Evolutionary conservation across 2,329 filamentous ascomycete genomes (phyloP), one percentile per base, ranked within the genome.

Genomic region (Rasamsonia emersonii): DNA sequence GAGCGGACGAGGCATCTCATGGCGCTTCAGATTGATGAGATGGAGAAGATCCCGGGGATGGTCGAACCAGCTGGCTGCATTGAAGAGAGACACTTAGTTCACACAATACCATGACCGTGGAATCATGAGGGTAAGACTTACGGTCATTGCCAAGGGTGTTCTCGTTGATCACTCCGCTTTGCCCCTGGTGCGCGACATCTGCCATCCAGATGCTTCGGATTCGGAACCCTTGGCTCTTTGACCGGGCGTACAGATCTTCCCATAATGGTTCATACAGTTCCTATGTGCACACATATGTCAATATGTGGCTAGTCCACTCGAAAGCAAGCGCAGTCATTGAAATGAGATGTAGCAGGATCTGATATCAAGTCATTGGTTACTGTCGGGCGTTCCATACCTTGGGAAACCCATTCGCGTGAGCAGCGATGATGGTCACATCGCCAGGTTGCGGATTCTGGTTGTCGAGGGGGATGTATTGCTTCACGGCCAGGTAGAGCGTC

Each of bases 261-360:
- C 86, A 95, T 0, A 95, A 65, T 0, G 89, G 83, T 49, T 95
- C 88, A 52, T 95, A 95, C 2, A 95, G 61, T 66, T 96, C 89
- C 82, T 86, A 41, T 21, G 28, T 26, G 10, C 9, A 16, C 11
- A 6, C 13, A 28, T 27, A 1, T 13, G 14, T 28, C 24, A 28
- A 31, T 10, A 23, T 23, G 20, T n/a, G n/a, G n/a, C n/a, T n/a
- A n/a, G n/a, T n/a, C n/a, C n/a, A n/a, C n/a, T n/a, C n/a, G n/a
- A n/a, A n/a, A n/a, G n/a, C n/a, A 10, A 27, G 6, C 19, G 5
- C 5, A 10, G 5, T 26, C 13, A 1, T 17, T 7, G n/a, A 28
- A 16, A 30, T 9, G 13, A 18, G 11, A 26, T 16, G 11, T 18
- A 13, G n/a, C 30, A 20, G 6, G n/a, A n/a, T n/a, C n/a, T n/a